Evolutionary conservation across 768 basidiomycete genomes (phyloP).

Genomic region (Podaxis sp.): DNA sequence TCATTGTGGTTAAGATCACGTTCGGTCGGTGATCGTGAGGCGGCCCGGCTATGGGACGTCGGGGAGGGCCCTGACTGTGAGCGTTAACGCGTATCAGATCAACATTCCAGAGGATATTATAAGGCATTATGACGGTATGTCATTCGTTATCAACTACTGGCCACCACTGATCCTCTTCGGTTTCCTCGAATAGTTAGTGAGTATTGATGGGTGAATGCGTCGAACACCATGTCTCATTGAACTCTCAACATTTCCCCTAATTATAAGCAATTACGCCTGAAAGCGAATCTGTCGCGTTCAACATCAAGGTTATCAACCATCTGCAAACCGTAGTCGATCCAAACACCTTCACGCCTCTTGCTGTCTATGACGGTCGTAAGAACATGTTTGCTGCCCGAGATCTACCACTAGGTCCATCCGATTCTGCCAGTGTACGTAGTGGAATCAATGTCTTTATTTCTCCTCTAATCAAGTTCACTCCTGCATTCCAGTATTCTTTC

Average conservation of each 20-base stretch:
- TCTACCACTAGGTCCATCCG: conserved; percentile 55
- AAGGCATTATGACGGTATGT: conserved; percentile 78
- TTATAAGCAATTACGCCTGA: conserved; percentile 65
- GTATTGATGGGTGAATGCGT: conserved; percentile 21
- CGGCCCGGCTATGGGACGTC: conserved; percentile 59
- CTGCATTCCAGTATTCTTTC: conserved; percentile 13
- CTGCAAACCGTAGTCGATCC: conserved; percentile 61
- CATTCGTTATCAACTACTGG: conserved; percentile 3
- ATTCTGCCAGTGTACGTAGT: conserved; percentile 50
- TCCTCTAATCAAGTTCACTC: background rate
- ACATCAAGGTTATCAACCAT: conserved; percentile 66
- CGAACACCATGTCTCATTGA: background rate
- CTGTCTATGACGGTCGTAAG: conserved; percentile 79
- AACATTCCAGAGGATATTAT: conserved; percentile 63
- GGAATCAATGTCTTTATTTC: background rate
- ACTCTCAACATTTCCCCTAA: conserved; percentile 38
- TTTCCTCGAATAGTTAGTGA: conserved; percentile 38
- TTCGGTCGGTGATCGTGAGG: conserved; percentile 64
- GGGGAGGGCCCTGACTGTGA: conserved; percentile 41
- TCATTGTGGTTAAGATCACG: conserved; percentile 24
- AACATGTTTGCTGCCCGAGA: conserved; percentile 65
- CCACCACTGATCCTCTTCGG: conserved; percentile 13
- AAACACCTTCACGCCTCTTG: conserved; percentile 69
- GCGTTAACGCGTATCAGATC: conserved; percentile 67
- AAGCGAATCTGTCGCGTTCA: conserved; percentile 37